phyloP scores from a whole-genome alignment of 768 basidiomycete genomes.

The Suillus bovinus region DNA sequence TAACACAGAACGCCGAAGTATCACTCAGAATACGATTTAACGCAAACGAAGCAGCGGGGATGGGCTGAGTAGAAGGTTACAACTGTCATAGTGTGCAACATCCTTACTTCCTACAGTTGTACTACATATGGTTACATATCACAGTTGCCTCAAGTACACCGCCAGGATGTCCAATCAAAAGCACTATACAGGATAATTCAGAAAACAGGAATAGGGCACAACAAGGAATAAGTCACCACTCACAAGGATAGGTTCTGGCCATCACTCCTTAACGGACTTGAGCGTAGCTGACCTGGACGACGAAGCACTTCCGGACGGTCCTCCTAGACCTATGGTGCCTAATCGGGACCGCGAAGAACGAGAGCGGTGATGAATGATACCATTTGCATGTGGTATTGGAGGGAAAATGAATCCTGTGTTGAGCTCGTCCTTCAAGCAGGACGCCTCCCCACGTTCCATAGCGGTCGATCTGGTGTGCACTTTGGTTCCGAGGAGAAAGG shows the following conservation, averaged over 20 bases:
- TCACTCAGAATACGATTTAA: not conserved
- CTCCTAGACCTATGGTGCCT: not conserved
- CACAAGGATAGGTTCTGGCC: not conserved
- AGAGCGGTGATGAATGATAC: conserved; percentile 14
- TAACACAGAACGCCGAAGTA: not conserved
- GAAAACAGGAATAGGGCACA: not conserved
- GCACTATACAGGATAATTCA: not conserved
- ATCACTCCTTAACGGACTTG: conserved; percentile 6
- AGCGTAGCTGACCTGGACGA: conserved; percentile 11
- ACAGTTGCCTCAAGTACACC: not conserved
- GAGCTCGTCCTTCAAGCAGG: conserved; percentile 37
- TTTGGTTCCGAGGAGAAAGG: conserved; percentile 30
- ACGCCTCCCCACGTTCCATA: conserved; percentile 39
- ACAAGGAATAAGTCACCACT: not conserved
- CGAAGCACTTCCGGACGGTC: conserved; percentile 2
- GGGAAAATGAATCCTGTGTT: conserved; percentile 46
- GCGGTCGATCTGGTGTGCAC: conserved; percentile 33
- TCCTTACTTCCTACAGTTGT: not conserved
- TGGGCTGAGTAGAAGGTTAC: not conserved
- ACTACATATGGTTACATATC: not conserved
- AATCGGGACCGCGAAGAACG: conserved; percentile 10
- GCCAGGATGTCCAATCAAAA: not conserved
- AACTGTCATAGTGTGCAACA: not conserved
- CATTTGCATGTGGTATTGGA: conserved; percentile 18
- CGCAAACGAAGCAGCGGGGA: not conserved